Evolutionary conservation across 345 rosid genomes (phyloP).

Genomic region (Salix viminalis): DNA sequence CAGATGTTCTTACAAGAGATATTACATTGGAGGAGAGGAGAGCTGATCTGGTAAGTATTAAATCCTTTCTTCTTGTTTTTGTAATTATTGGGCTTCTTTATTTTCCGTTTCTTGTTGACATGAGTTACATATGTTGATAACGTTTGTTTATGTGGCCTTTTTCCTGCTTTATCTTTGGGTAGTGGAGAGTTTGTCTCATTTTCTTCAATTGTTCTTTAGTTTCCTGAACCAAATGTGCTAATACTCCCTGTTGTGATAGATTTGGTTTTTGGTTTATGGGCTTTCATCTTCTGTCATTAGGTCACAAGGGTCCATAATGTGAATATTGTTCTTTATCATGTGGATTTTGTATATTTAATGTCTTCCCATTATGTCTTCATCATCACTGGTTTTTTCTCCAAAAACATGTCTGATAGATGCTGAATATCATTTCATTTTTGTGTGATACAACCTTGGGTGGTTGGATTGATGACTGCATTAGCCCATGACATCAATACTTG

Average conservation of each 20-base stretch:
- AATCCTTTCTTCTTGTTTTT: neutral
- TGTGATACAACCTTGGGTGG: neutral
- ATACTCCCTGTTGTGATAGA: neutral
- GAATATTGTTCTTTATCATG: neutral
- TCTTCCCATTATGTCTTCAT: neutral
- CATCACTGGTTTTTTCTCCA: neutral
- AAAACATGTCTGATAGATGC: neutral
- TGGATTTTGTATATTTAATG: neutral
- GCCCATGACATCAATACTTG: neutral
- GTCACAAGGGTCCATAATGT: neutral
- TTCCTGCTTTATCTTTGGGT: neutral
- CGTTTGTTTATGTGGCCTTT: neutral
- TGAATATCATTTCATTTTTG: neutral
- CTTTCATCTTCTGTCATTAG: neutral
- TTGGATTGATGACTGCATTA: neutral
- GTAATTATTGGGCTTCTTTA: neutral
- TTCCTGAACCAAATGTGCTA: neutral
- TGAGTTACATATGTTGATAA: neutral
- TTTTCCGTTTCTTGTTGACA: neutral
- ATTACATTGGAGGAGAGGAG: conserved; percentile 81
- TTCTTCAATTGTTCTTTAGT: neutral
- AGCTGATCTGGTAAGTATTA: conserved; percentile 77
- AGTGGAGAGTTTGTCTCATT: neutral
- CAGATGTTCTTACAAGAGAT: conserved; percentile 74
- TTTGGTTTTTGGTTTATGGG: too few relatives aligned